Base-by-base conservation (phyloP, 352 stramenopile genomes). In the Globisporangium alternatum region DNA sequence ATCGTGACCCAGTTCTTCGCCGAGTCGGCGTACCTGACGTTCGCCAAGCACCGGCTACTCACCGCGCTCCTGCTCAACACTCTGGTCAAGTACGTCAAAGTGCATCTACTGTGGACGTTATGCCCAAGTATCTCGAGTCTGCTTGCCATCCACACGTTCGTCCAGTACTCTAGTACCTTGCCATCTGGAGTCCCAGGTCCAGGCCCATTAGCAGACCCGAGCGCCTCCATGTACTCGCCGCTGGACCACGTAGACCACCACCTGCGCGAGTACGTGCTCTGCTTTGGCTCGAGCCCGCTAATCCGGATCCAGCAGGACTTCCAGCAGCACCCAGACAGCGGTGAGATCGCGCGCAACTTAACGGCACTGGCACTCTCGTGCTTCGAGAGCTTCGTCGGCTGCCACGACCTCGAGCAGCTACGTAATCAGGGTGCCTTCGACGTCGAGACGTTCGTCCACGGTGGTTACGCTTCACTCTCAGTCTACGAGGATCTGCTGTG, bases 291-390 rank as follows among this genome's bases (percentile, higher is more conserved):
- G 5, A 81, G 80, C 12, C 77, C 81, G 37, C 65, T 90, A 7
- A 56, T 82, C 35, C 78, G 77, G 49, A 81, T 88, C 54, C 78
- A 88, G 47, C 76, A 83, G 15, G 78, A 89, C 48, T 79, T 89
- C 19, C 74, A 83, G 35, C 66, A 69, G 17, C 77, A 88, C 56
- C 64, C 71, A 12, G 75, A 73, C 22, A 67, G 69, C 39, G 44
- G 65, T 22, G 56, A 66, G 35, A 75, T 81, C 53, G 53, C 70
- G 2, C 57, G 48, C 22, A 77, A 75, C 49, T 64, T 80, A 13
- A 37, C 68, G 22, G 59, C 69, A 31, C 74, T 90, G 19, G 61
- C 76, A 9, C 66, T 86, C n/a, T 88, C 81, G 41, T 87, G 78
- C 35, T 85, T 88, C 17, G 73, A 78, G 47, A 71, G 70, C 43